phyloP scores from a whole-genome alignment of 225 moss, liverwort and hornwort species.

The Marchantia polymorpha region DNA sequence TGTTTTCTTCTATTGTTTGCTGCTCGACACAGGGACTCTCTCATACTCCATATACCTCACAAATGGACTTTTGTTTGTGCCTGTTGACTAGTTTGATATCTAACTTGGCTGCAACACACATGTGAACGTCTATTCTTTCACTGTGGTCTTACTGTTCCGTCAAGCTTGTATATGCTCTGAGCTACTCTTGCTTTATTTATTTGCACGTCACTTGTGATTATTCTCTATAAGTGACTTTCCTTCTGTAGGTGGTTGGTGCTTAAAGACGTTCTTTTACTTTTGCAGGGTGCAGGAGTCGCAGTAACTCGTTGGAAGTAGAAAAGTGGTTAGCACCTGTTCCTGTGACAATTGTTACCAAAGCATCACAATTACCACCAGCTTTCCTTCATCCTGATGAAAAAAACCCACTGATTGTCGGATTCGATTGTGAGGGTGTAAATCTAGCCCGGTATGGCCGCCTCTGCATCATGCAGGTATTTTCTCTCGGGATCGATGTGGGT shows the following conservation, averaged over 20 bases:
- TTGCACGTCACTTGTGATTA: not conserved
- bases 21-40: too few species aligned
- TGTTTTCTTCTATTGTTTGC: too few species aligned
- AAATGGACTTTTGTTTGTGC: too few species aligned
- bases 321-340: constrained; percentile 50
- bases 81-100: too few species aligned
- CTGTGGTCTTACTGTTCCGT: too few species aligned
- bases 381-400: constrained; percentile 56
- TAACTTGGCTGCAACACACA: too few species aligned
- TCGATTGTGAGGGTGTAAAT: constrained; percentile 81
- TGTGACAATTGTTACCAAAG: constrained; percentile 55
- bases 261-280: not conserved
- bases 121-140: too few species aligned
- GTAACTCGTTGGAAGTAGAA: constrained; percentile 38
- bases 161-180: too few species aligned
- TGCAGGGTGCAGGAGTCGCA: constrained; percentile 47
- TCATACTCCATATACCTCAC: too few species aligned
- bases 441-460: constrained; percentile 73
- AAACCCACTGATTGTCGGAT: constrained; percentile 58
- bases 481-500: not conserved
- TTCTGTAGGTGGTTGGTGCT: not conserved
- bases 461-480: constrained; percentile 78
- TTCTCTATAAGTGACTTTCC: not conserved
- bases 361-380: constrained; percentile 53
- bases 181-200: not conserved